phyloP scores from a whole-genome alignment of 495 filamentous ascomycete genomes.

The Glarea lozoyensis region DNA sequence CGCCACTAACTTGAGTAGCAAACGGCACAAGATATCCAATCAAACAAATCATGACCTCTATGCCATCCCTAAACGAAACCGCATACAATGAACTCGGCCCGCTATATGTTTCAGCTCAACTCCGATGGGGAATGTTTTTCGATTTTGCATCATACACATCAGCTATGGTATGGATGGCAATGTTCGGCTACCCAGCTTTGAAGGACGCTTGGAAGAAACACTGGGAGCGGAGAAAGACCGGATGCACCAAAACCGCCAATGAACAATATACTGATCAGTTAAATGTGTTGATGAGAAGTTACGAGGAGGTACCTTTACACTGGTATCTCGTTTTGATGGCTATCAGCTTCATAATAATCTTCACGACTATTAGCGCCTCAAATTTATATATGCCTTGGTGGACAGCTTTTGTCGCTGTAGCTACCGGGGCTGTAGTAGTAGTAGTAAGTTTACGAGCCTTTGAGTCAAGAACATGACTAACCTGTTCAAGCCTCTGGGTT shows the following conservation, averaged over 20 bases:
- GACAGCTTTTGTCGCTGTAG: constrained; percentile 44
- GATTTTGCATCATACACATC: constrained; percentile 48
- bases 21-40: constrained; percentile 44
- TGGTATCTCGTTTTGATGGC: constrained; percentile 43
- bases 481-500: constrained; percentile 33
- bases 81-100: constrained; percentile 40
- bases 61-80: constrained; percentile 42
- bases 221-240: constrained; percentile 21
- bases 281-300: constrained; percentile 44
- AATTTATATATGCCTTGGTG: constrained; percentile 47
- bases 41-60: constrained; percentile 33
- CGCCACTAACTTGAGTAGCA: constrained; percentile 2
- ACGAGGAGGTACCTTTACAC: constrained; percentile 46
- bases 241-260: constrained; percentile 31
- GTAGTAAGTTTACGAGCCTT: constrained; percentile 10
- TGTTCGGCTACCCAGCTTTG: constrained; percentile 42
- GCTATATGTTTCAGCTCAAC: constrained; percentile 43
- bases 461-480: not conserved
- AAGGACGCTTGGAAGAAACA: constrained; percentile 32
- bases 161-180: constrained; percentile 44
- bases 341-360: constrained; percentile 35
- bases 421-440: constrained; percentile 40
- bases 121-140: constrained; percentile 48
- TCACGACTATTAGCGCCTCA: constrained; percentile 35
- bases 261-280: constrained; percentile 44